phyloP scores from a whole-genome alignment of 139 green algal species.

The Desmodesmus armatus region DNA sequence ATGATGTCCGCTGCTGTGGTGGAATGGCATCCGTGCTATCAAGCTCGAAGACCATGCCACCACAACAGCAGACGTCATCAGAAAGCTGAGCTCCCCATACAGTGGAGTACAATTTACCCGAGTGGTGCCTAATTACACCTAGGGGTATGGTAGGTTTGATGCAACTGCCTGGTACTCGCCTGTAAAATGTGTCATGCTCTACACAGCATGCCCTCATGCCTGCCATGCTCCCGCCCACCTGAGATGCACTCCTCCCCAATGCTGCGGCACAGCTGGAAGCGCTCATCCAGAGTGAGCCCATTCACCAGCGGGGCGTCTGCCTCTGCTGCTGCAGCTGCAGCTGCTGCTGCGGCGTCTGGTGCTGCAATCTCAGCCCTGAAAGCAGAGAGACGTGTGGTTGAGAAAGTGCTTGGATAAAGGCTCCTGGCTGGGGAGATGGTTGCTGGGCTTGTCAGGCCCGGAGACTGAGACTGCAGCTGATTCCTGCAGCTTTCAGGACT shows the following conservation, averaged over 20 bases:
- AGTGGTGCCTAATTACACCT: neutral
- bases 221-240: neutral
- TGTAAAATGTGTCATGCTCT: neutral
- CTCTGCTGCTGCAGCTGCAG: neutral
- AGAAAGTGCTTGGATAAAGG: conserved; percentile 89
- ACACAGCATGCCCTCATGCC: neutral
- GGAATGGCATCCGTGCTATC: no score
- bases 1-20: no score
- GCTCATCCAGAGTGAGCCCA: conserved; percentile 19
- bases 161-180: neutral
- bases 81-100: no score
- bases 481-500: no score
- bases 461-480: no score
- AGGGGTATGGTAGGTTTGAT: neutral
- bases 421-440: no score
- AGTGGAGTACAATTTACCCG: neutral
- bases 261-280: conserved; percentile 13
- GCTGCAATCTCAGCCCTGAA: conserved; percentile 21
- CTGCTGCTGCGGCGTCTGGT: conserved; percentile 2
- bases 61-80: no score
- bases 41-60: no score
- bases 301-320: conserved; percentile 20
- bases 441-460: no score
- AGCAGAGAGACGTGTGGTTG: conserved; percentile 57
- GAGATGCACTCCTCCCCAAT: neutral